phyloP scores from a whole-genome alignment of 495 filamentous ascomycete species.

The Xeromyces bisporus region DNA sequence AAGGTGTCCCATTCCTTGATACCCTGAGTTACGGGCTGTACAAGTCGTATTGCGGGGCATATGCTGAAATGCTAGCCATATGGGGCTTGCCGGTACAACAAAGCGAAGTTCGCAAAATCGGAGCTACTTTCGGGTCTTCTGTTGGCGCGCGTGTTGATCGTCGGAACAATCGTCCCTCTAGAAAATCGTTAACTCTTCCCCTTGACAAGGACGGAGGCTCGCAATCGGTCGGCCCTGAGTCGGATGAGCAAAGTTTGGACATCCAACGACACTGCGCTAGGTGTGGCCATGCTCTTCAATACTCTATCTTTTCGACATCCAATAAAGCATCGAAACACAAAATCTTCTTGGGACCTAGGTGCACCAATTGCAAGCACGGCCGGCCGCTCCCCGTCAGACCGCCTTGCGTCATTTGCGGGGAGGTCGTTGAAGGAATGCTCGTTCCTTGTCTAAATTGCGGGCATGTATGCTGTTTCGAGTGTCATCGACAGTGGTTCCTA shows the following conservation, averaged over 20 bases:
- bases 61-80: constrained; percentile 64
- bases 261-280: constrained; percentile 29
- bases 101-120: constrained; percentile 71
- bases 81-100: constrained; percentile 65
- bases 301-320: constrained; percentile 23
- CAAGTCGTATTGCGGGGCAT: constrained; percentile 54
- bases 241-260: constrained; percentile 15
- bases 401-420: constrained; percentile 31
- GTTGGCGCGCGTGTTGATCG: constrained; percentile 8
- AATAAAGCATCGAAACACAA: constrained; percentile 7
- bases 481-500: constrained; percentile 27
- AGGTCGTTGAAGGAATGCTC: constrained; percentile 30
- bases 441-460: constrained; percentile 36
- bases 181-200: constrained; percentile 11
- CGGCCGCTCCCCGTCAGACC: constrained; percentile 22
- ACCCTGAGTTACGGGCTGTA: constrained; percentile 41
- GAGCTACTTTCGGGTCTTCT: constrained; percentile 7
- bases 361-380: constrained; percentile 22
- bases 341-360: constrained; percentile 9
- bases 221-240: not conserved
- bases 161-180: constrained; percentile 11
- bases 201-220: constrained; percentile 4
- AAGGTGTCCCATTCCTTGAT: constrained; percentile 41
- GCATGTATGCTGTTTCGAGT: constrained; percentile 34
- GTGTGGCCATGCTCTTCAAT: constrained; percentile 25